These are phyloP conservation scores for Meira miltonrushii DNA, from an alignment of 1,284 basidiomycete genomes.

Conservation along the genomic window DNA sequence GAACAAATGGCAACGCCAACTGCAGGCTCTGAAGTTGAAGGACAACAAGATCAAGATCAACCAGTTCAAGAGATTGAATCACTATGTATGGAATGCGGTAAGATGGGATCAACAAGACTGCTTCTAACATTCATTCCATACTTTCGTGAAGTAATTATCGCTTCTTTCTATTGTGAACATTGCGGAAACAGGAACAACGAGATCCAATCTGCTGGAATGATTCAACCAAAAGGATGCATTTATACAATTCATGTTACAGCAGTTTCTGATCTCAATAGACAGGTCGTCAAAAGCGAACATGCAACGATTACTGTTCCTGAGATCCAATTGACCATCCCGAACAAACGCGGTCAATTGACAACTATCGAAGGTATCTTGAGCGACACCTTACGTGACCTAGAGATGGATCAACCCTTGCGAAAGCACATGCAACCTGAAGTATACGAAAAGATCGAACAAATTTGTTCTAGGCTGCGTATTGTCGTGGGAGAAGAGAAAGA, in stretches of 20 bases:
- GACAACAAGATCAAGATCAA: constrained; percentile 20
- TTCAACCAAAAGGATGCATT: constrained; percentile 60
- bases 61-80: constrained; percentile 64
- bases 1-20: constrained; percentile 12
- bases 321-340: constrained; percentile 81
- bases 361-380: constrained; percentile 89
- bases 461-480: constrained; percentile 66
- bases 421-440: constrained; percentile 73
- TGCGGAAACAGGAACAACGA: constrained; percentile 90
- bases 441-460: constrained; percentile 70
- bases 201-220: constrained; percentile 82
- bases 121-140: constrained; percentile 92
- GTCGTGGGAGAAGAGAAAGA: constrained; percentile 64
- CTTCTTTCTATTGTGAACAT: constrained; percentile 91
- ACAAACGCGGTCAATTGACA: constrained; percentile 79
- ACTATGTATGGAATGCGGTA: constrained; percentile 85
- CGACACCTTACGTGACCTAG: constrained; percentile 77
- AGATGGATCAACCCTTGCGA: constrained; percentile 77
- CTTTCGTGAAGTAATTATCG: constrained; percentile 90
- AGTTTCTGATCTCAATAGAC: constrained; percentile 74
- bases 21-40: constrained; percentile 20
- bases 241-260: constrained; percentile 79
- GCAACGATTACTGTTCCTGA: constrained; percentile 82
- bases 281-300: constrained; percentile 82
- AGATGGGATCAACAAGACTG: constrained; percentile 87